Evolutionary conservation across 2,329 filamentous ascomycete genomes (phyloP), one percentile per base, ranked within the genome.

Genomic region (Pseudocercospora eumusae): DNA sequence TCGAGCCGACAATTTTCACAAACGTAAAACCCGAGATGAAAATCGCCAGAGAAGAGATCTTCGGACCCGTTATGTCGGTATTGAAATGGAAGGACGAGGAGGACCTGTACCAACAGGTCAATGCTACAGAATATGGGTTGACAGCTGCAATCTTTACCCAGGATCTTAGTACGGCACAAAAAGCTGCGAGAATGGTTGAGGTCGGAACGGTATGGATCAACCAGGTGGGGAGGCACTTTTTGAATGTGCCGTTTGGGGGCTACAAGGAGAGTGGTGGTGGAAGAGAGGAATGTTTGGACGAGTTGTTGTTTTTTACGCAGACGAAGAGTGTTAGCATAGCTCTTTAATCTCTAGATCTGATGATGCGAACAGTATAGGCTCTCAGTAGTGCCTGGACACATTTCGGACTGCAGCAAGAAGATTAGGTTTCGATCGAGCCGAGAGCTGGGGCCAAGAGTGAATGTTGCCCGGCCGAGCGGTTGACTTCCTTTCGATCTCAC

Each of bases 41-140:
- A 61, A 81, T 86, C 56, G 82, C 81, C 71, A 79, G 81, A 21
- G 84, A 87, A 65, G 86, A 88, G 63, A 79, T 87, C 0, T 88
- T 88, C 63, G 86, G 86, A 0, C 85, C 86, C 0, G 63, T 63
- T 15, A 63, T 65, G 63, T 56, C 56, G 4, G 62, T 68, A 2
- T 62, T 66, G 57, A 66, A 64, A 25, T 68, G 64, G 64, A 62
- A 20, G 13, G 60, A 65, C 25, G 66, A 67, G 42, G 61, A 59
- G 7, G 66, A 64, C 2, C 52, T 67, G 42, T 59, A 60, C 47
- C 25, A 42, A 11, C 56, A 58, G 20, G 66, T 64, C 18, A 68
- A 68, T 50, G 50, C 53, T 9, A 67, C 63, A 8, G 61, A 66
- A n/a, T 66, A 67, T 44, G 66, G 66, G 9, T 50, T 68, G 15